Base-by-base conservation (phyloP, 2,329 filamentous ascomycete genomes). In the Talaromyces sp. region DNA sequence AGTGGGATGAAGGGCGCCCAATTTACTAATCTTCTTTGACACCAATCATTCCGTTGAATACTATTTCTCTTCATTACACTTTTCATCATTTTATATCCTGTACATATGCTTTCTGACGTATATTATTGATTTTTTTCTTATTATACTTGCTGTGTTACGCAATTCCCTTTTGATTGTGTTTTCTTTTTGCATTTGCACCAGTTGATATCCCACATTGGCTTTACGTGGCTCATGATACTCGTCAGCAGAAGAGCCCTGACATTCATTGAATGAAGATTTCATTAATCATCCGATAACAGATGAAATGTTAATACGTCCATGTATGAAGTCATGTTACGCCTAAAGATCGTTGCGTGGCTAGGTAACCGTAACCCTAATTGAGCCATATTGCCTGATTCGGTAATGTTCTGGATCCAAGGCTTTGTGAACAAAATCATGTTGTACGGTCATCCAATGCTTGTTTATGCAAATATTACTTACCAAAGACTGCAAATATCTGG, bases 1-100 rank as follows among this genome's bases (percentile, higher is more conserved):
- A 67, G 43, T 76, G 75, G 75, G 71, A 77, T 56, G 74, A 77
- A 58, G 72, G 75, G 19, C 68, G 74, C 54, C 71, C 75, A 15
- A 73, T 76, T 51, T 77, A 76, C 60, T 77, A 58, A 71, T 59
- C 17, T 57, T 31, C 22, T 59, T 45, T 28, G 52, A 40, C 22
- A 28, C 33, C 7, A 39, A 45, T 31, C n/a, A 19, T 36, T 55
- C 39, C 22, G n/a, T 31, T 35, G 33, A 25, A 52, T 13, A 21
- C 21, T 51, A 36, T 25, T 37, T 17, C 33, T 39, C 21, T 51
- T 21, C 10, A 21, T 51, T 48, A 36, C 9, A n/a, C 41, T 48
- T 22, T n/a, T 35, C 21, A 39, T 48, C 36, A 43, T 51, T 50
- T 48, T 37, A 52, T 22, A 50, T 36, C 37, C 37, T 60, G 55